These are phyloP conservation scores for Geranium incanum DNA, from an alignment of 441 rosid species.

Conservation along the genomic window DNA sequence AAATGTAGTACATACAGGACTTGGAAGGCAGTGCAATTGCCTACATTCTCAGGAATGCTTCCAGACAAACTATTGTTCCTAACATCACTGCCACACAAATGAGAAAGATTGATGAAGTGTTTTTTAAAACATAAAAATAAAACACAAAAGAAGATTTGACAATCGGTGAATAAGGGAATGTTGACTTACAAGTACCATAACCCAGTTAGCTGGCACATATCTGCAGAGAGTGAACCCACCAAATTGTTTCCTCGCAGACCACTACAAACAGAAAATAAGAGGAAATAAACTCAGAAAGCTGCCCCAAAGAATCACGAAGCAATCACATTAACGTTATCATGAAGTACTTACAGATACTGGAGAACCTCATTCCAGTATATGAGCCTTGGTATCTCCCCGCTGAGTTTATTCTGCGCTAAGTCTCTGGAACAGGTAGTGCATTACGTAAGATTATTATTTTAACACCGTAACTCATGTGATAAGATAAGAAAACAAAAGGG, in stretches of 20 bases:
- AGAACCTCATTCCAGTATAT: constrained; percentile 92
- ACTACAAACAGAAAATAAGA: constrained; percentile 23
- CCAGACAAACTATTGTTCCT: constrained; percentile 83
- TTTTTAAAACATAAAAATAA: neutral
- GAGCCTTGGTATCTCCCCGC: constrained; percentile 76
- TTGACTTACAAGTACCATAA: constrained; percentile 90
- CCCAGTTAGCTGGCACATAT: constrained; percentile 87
- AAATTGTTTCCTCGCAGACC: constrained; percentile 74
- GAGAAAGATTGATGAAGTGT: neutral
- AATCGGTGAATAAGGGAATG: neutral
- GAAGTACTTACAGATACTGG: constrained; percentile 69
- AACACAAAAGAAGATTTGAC: neutral
- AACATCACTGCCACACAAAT: constrained; percentile 54
- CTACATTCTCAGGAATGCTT: constrained; percentile 68
- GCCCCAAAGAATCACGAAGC: neutral
- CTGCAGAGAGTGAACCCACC: constrained; percentile 72
- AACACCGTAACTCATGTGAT: neutral
- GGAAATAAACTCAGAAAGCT: neutral
- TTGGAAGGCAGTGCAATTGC: constrained; percentile 89
- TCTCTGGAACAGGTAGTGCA: constrained; percentile 37
- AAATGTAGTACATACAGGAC: constrained; percentile 47
- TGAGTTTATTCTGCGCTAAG: constrained; percentile 72
- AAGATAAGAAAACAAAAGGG: neutral
- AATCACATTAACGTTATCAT: neutral
- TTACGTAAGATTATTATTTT: neutral